Percentiles rank a stretch among this genome's conserved stretches.
These are phyloP conservation scores for Didymella sp. DNA, from an alignment of 2,329 filamentous ascomycete species.

Conservation along the genomic window DNA sequence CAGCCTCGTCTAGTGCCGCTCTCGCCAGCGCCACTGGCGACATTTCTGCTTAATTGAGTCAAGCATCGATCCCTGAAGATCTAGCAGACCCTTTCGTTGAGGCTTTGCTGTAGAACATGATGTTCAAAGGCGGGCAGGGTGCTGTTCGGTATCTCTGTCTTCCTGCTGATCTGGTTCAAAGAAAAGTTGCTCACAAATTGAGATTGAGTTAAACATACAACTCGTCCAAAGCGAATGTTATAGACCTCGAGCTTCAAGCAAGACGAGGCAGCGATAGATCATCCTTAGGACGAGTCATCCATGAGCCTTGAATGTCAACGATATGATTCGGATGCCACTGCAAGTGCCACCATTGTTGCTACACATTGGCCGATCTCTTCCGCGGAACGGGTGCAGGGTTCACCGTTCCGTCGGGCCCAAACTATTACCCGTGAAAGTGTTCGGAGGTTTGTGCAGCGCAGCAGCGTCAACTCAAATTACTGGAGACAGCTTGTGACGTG, in stretches of 20 bases:
- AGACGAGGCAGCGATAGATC: not conserved
- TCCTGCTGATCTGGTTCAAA: not conserved
- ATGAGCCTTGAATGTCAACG: not conserved
- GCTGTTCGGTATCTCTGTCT: too few species aligned
- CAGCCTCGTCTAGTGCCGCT: not conserved
- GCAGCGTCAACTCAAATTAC: not conserved
- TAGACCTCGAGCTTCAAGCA: not conserved
- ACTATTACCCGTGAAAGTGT: not conserved
- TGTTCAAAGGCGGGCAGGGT: not conserved
- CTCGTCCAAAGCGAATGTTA: not conserved
- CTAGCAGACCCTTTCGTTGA: not conserved
- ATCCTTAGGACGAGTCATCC: not conserved
- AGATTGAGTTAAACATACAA: not conserved
- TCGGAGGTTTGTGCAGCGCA: not conserved
- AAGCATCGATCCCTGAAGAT: not conserved
- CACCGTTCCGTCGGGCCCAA: not conserved
- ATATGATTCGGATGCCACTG: not conserved
- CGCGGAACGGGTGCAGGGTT: not conserved
- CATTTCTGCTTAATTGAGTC: not conserved
- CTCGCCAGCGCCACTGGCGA: not conserved
- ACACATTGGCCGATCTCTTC: conserved; percentile 10
- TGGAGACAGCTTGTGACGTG: not conserved
- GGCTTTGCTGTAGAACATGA: not conserved
- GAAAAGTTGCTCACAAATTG: not conserved
- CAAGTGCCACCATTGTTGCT: conserved; percentile 4